These are phyloP conservation scores for Cryptosporidium ryanae DNA, from an alignment of 169 alveolate genomes.

Conservation along the genomic window DNA sequence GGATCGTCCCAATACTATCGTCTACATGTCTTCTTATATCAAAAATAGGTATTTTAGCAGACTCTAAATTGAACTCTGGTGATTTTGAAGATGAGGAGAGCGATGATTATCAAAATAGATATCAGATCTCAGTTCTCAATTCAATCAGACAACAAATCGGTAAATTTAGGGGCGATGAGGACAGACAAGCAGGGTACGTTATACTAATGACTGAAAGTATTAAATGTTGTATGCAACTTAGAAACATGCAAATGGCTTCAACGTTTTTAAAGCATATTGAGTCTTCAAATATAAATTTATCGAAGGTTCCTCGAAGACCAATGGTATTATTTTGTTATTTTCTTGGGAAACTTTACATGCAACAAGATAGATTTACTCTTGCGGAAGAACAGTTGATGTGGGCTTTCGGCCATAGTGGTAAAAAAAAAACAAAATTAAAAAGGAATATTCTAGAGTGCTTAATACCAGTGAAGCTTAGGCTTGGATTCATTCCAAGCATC, in stretches of 20 bases:
- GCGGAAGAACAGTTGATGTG: conserved; percentile 79
- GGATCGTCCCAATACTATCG: conserved; percentile 67
- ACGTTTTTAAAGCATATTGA: conserved; percentile 86
- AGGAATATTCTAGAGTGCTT: conserved; percentile 85
- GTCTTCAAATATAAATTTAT: conserved; percentile 82
- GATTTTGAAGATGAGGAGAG: conserved; percentile 41
- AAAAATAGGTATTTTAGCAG: conserved; percentile 53
- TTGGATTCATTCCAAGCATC: conserved; percentile 84
- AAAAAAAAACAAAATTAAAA: conserved; percentile 77
- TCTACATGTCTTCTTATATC: conserved; percentile 38
- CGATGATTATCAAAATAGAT: conserved; percentile 71
- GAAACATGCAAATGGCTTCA: conserved; percentile 91
- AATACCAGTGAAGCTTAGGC: conserved; percentile 84
- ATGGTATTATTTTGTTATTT: conserved; percentile 86
- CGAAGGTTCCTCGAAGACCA: conserved; percentile 85
- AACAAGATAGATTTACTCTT: conserved; percentile 83
- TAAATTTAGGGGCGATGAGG: conserved; percentile 87
- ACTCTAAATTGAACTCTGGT: conserved; percentile 30
- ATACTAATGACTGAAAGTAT: conserved; percentile 85
- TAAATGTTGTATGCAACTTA: conserved; percentile 88
- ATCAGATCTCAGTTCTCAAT: conserved; percentile 82
- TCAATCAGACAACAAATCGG: conserved; percentile 86
- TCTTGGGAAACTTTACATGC: conserved; percentile 86
- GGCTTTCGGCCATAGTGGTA: conserved; percentile 80
- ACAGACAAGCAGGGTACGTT: conserved; percentile 86